These are phyloP conservation scores for Bonia amplexicaulis DNA, from an alignment of 176 grass and related monocot genomes.

Conservation along the genomic window DNA sequence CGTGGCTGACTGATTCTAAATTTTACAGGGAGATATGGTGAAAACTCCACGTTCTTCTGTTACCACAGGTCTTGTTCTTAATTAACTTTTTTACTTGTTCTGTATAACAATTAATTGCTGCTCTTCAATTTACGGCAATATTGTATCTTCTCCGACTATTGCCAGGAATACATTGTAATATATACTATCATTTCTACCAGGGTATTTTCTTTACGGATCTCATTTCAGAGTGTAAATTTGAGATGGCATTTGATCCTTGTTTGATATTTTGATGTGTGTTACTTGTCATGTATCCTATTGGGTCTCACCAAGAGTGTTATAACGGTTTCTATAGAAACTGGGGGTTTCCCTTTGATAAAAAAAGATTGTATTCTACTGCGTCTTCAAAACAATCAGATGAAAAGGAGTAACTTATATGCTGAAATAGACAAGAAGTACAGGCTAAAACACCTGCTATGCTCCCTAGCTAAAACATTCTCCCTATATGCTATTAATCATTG, in stretches of 20 bases:
- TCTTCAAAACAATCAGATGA: background rate
- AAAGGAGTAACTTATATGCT: background rate
- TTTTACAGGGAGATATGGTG: slow-evolving; percentile 60
- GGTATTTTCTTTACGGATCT: background rate
- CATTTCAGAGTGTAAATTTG: background rate
- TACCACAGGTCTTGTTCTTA: slow-evolving; percentile 56
- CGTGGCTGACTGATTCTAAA: slow-evolving; percentile 24
- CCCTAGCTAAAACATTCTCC: background rate
- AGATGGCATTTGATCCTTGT: slow-evolving; percentile 13
- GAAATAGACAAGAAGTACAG: background rate
- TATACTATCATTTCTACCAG: background rate
- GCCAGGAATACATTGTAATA: background rate
- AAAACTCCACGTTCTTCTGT: slow-evolving; percentile 62
- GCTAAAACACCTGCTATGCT: background rate
- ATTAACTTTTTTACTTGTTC: slow-evolving; percentile 7
- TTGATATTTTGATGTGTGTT: background rate
- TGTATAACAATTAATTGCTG: background rate
- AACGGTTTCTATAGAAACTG: background rate
- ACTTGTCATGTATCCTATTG: background rate
- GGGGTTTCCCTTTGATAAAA: background rate
- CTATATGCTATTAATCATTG: background rate
- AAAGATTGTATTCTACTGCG: background rate
- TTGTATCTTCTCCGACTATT: background rate
- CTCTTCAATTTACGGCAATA: background rate
- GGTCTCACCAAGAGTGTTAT: background rate